A percentile compares a stretch with the other conserved stretches of the same genome.
Conservation (phyloP, 768 basidiomycete genomes). For the Russula virescens region DNA sequence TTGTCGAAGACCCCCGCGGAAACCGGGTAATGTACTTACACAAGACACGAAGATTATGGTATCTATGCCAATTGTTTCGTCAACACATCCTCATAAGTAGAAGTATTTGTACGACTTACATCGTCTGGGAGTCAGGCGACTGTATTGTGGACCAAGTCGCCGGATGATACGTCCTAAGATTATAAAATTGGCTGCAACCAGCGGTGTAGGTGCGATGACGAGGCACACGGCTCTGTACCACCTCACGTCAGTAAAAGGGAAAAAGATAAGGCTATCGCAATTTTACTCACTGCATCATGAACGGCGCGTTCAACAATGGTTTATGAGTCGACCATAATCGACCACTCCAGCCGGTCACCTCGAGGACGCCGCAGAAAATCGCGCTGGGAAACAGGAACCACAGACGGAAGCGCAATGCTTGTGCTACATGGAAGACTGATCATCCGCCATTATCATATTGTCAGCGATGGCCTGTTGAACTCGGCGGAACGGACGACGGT, state of each 20-base stretch:
- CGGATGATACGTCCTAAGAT: conserved; percentile 20
- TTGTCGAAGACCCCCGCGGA: no score
- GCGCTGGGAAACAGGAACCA: conserved; percentile 24
- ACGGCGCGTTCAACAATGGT: conserved; percentile 6
- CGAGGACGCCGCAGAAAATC: conserved; percentile 14
- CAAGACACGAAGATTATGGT: conserved; percentile 15
- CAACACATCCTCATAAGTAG: neutral
- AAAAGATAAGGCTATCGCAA: neutral
- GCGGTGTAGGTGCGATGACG: conserved; percentile 20
- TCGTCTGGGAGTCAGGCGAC: conserved; percentile 18
- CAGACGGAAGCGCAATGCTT: conserved; percentile 30
- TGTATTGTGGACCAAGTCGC: conserved; percentile 18
- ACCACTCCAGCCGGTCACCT: conserved; percentile 16
- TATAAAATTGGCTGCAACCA: conserved; percentile 23
- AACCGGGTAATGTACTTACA: neutral
- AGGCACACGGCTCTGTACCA: conserved; percentile 6
- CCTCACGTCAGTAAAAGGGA: neutral
- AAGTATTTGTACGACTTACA: conserved; percentile 5
- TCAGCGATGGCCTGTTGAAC: neutral
- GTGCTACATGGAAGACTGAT: conserved; percentile 8
- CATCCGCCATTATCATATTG: neutral
- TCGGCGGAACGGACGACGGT: neutral
- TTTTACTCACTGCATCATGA: conserved; percentile 19
- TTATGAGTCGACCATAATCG: conserved; percentile 21
- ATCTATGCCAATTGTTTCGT: conserved; percentile 1